phyloP scores from a whole-genome alignment of 2,329 filamentous ascomycete species.

The Fusarium begoniae region DNA sequence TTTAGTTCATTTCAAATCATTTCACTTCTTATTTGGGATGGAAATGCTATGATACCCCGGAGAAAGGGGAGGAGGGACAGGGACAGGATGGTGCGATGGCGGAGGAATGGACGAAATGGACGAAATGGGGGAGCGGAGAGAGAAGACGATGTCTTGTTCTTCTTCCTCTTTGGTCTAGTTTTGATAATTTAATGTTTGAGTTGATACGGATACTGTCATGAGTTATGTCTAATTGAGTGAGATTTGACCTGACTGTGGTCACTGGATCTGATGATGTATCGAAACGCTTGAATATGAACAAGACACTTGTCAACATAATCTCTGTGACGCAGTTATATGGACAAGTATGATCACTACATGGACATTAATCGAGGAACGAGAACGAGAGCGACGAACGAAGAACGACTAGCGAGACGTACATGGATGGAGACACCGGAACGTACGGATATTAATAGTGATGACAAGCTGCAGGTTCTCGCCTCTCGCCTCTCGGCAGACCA shows the following conservation, averaged over 20 bases:
- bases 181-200: constrained; percentile 29
- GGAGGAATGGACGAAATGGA: neutral
- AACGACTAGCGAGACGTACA: neutral
- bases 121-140: neutral
- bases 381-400: neutral
- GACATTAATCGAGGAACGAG: neutral
- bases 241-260: neutral
- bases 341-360: neutral
- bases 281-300: neutral
- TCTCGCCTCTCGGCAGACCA: neutral
- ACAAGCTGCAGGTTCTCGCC: neutral
- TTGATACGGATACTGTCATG: neutral
- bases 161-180: constrained; percentile 22
- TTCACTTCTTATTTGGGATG: constrained; percentile 19
- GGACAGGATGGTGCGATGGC: constrained; percentile 16
- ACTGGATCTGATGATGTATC: neutral
- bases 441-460: constrained; percentile 10
- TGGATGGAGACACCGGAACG: constrained; percentile 7
- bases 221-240: neutral
- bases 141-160: constrained; percentile 11
- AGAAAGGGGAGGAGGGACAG: constrained; percentile 26
- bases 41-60: constrained; percentile 37
- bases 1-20: neutral
- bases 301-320: neutral
- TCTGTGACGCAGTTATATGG: neutral